Percentiles rank a stretch among this genome's conserved stretches.
phyloP scores from a whole-genome alignment of 1,284 basidiomycete genomes.

The Heterobasidion parviporum region DNA sequence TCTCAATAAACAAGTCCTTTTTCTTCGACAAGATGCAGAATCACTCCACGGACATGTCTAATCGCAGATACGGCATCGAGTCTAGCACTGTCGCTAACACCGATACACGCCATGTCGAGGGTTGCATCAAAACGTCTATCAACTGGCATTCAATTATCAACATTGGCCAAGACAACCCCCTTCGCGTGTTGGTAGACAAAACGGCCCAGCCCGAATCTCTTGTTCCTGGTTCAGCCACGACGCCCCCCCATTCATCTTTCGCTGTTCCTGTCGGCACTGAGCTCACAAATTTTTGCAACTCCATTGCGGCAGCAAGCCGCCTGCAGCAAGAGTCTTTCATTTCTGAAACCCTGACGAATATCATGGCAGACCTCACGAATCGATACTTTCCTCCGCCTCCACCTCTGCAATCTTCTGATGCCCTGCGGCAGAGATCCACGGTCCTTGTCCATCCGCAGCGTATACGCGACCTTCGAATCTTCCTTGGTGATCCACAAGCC shows the following conservation, averaged over 20 bases:
- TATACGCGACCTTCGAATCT: not conserved
- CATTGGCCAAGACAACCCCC: not conserved
- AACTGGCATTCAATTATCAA: not conserved
- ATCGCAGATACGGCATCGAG: not conserved
- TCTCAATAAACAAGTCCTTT: not conserved
- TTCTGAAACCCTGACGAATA: not conserved
- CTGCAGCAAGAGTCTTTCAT: not conserved
- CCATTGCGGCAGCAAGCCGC: not conserved
- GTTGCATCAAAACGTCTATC: not conserved
- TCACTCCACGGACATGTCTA: not conserved
- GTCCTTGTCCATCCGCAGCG: not conserved
- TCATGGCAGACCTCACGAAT: not conserved
- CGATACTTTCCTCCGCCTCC: not conserved
- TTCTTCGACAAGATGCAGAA: not conserved
- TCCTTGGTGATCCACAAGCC: not conserved
- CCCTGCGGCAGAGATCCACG: not conserved
- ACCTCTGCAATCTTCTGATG: not conserved
- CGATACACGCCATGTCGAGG: not conserved
- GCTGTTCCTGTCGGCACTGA: not conserved
- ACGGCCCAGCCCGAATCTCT: not conserved
- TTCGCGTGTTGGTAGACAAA: not conserved
- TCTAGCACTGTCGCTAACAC: not conserved
- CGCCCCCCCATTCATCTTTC: not conserved
- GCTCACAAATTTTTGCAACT: not conserved
- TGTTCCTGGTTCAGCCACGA: not conserved